Conservation (phyloP, 2,329 filamentous ascomycete species). For the Cordyceps cicadae region DNA sequence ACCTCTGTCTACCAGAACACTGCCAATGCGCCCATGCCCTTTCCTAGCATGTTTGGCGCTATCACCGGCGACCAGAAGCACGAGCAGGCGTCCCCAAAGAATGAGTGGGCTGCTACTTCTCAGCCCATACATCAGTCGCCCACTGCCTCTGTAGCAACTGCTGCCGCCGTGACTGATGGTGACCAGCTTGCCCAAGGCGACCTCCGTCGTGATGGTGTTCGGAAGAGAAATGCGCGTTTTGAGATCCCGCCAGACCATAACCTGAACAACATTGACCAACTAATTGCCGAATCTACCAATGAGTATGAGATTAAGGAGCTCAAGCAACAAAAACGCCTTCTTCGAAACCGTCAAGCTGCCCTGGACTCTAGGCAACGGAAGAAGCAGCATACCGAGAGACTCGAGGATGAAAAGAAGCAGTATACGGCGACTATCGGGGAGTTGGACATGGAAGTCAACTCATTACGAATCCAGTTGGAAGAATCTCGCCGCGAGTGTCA, state of each 20-base stretch:
- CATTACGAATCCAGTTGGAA: conserved; percentile 61
- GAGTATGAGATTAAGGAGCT: conserved; percentile 95
- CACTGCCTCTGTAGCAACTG: conserved; percentile 31
- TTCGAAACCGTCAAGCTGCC: conserved; percentile 92
- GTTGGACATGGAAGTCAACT: conserved; percentile 68
- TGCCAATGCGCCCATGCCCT: conserved; percentile 46
- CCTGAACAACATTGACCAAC: conserved; percentile 85
- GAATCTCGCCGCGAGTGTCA: conserved; percentile 66
- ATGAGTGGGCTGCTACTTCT: conserved; percentile 46
- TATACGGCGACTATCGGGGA: conserved; percentile 68
- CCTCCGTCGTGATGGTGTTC: conserved; percentile 73
- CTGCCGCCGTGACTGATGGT: conserved; percentile 36
- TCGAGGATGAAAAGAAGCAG: conserved; percentile 95
- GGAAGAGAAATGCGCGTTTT: conserved; percentile 98
- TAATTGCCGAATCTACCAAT: conserved; percentile 80
- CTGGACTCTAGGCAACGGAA: conserved; percentile 95
- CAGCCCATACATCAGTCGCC: conserved; percentile 51
- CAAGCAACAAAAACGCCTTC: conserved; percentile 92
- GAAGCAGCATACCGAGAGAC: conserved; percentile 94
- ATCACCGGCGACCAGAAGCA: conserved; percentile 42
- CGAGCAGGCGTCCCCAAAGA: conserved; percentile 35
- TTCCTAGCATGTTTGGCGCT: conserved; percentile 47
- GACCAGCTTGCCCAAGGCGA: conserved; percentile 68
- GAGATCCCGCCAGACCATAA: conserved; percentile 93
- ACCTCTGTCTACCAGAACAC: conserved; percentile 45